A percentile compares a stretch with the other conserved stretches of the same genome.
Conservation (phyloP, 441 rosid genomes). For the Croton setiger region DNA sequence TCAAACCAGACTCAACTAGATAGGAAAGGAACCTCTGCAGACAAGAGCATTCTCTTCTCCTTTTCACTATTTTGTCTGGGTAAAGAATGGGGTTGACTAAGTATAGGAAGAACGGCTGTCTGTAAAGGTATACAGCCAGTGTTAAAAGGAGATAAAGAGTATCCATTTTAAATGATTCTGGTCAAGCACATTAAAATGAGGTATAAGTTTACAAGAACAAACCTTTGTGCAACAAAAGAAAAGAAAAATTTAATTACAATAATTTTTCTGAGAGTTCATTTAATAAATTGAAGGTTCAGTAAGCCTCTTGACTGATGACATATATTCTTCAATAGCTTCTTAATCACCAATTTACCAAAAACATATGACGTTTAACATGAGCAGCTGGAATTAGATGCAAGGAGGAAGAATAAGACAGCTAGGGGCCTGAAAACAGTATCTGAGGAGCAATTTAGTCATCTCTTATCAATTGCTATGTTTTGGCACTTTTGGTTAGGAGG, state of each 20-base stretch:
- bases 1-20: not conserved
- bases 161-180: not conserved
- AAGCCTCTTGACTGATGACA: not conserved
- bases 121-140: not conserved
- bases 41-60: not conserved
- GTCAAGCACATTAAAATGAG: not conserved
- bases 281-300: not conserved
- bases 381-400: not conserved
- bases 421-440: not conserved
- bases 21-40: not conserved
- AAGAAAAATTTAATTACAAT: not conserved
- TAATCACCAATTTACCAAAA: not conserved
- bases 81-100: too few relatives aligned
- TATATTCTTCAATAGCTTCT: not conserved
- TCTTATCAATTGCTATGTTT: not conserved
- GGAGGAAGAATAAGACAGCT: not conserved
- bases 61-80: not conserved
- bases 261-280: not conserved
- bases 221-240: not conserved
- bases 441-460: not conserved
- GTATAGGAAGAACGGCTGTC: not conserved
- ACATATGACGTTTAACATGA: not conserved
- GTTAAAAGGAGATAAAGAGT: not conserved
- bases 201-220: not conserved
- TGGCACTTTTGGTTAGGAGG: not conserved